Evolutionary conservation across 495 filamentous ascomycete species (phyloP).

Genomic region (Lophiotrema nucula): DNA sequence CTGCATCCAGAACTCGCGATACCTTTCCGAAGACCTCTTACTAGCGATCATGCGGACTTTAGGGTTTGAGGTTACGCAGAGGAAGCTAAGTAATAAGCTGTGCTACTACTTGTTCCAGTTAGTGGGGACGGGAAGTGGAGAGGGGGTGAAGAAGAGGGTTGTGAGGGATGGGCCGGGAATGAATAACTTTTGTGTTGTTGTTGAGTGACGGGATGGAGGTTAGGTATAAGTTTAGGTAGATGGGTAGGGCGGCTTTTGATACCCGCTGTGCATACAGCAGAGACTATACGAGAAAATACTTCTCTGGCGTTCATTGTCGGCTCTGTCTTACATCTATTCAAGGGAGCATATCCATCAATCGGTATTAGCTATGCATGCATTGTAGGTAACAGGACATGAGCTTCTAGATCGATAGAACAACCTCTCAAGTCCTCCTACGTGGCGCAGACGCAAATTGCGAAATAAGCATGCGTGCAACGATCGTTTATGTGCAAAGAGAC

Average conservation of each 20-base stretch:
- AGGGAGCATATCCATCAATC: no score
- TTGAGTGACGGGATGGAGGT: constrained; percentile 11
- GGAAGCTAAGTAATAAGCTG: constrained; percentile 77
- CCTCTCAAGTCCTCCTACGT: no score
- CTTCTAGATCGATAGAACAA: no score
- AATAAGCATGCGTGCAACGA: no score
- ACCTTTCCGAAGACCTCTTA: constrained; percentile 73
- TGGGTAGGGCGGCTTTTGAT: no score
- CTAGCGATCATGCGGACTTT: constrained; percentile 70
- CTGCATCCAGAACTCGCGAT: constrained; percentile 89
- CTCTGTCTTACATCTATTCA: no score
- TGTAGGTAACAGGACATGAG: no score
- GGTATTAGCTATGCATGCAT: no score
- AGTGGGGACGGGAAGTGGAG: constrained; percentile 13
- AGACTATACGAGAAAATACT: not conserved
- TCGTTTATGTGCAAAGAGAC: no score
- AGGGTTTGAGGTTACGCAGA: constrained; percentile 64
- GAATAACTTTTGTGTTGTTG: constrained; percentile 33
- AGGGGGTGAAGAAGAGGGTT: constrained; percentile 20
- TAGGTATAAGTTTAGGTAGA: no score
- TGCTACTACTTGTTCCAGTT: constrained; percentile 83
- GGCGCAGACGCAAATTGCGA: no score
- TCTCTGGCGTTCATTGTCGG: no score
- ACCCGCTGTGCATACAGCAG: not conserved
- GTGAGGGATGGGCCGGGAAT: constrained; percentile 9